A percentile compares a stretch with the other conserved stretches of the same genome.
Conservation (phyloP, 371 early-diverging fungal genomes). For the Basidiobolus meristosporus region DNA sequence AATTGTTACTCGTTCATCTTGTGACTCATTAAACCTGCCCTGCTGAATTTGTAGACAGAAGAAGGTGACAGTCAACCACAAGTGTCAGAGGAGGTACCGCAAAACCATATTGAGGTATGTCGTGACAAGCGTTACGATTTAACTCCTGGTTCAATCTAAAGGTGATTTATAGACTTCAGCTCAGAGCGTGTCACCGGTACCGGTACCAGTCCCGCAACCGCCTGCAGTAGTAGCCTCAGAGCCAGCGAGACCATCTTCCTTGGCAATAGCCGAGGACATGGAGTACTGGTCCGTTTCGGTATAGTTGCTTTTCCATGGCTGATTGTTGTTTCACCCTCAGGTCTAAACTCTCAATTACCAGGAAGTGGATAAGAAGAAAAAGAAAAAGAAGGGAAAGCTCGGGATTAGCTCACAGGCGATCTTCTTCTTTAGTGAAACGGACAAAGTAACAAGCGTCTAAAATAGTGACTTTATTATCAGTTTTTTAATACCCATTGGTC, state of each 20-base stretch:
- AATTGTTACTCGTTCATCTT: no score
- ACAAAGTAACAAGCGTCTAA: conserved; percentile 25
- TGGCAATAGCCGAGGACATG: conserved; percentile 2
- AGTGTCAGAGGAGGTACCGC: not conserved
- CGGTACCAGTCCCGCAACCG: no score
- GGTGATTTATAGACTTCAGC: no score
- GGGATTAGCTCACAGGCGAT: conserved; percentile 44
- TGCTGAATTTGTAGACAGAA: not conserved
- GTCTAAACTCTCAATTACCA: conserved; percentile 8
- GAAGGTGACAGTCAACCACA: not conserved
- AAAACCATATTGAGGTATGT: no score
- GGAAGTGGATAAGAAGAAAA: conserved; percentile 54
- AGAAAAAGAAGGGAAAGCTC: conserved; percentile 46
- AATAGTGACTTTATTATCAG: no score
- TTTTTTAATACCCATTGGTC: not conserved
- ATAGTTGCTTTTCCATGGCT: not conserved
- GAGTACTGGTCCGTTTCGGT: conserved; percentile 3
- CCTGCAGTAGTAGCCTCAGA: no score
- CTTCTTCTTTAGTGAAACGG: conserved; percentile 46
- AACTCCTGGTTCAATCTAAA: no score
- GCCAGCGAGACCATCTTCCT: no score
- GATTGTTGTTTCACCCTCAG: not conserved
- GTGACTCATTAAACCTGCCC: not conserved
- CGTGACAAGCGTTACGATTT: no score
- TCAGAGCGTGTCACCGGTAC: no score